Evolutionary conservation across 2,329 filamentous ascomycete genomes (phyloP).

Genomic region (Tolypocladium paradoxum): DNA sequence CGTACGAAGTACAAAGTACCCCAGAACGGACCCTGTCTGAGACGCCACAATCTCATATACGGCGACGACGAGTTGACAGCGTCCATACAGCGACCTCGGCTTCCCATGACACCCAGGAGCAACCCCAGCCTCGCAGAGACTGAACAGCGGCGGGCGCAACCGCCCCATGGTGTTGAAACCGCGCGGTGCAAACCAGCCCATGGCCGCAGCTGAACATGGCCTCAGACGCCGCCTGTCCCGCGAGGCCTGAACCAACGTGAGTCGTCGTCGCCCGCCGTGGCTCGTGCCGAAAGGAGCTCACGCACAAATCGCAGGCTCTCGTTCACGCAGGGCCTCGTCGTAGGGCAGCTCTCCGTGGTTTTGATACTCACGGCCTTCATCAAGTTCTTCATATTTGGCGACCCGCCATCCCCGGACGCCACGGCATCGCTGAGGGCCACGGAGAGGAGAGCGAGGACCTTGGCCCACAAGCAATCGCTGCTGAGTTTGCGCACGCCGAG

Average conservation of each 20-base stretch:
- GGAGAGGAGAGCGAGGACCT: constrained; percentile 60
- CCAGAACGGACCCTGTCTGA: neutral
- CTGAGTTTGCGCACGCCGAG: constrained; percentile 46
- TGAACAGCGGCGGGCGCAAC: neutral
- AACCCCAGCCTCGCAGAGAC: neutral
- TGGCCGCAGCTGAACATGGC: constrained; percentile 19
- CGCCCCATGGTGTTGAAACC: neutral
- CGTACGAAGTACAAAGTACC: too few species aligned
- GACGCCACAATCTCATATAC: neutral
- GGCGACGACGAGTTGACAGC: neutral
- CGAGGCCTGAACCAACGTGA: constrained; percentile 34
- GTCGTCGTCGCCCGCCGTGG: constrained; percentile 8
- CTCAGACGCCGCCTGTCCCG: constrained; percentile 28
- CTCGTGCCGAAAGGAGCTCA: neutral
- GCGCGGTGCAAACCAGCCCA: neutral
- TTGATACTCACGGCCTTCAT: constrained; percentile 90
- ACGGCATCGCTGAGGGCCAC: constrained; percentile 66
- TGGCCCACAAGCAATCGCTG: constrained; percentile 66
- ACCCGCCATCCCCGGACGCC: constrained; percentile 73
- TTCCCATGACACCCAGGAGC: neutral
- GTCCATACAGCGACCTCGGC: neutral
- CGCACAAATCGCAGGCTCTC: constrained; percentile 48
- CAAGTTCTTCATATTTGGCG: constrained; percentile 99
- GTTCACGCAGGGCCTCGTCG: constrained; percentile 86
- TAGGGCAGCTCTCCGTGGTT: constrained; percentile 88